Conservation (phyloP, 169 alveolate genomes). For the Eimeria zaria region DNA sequence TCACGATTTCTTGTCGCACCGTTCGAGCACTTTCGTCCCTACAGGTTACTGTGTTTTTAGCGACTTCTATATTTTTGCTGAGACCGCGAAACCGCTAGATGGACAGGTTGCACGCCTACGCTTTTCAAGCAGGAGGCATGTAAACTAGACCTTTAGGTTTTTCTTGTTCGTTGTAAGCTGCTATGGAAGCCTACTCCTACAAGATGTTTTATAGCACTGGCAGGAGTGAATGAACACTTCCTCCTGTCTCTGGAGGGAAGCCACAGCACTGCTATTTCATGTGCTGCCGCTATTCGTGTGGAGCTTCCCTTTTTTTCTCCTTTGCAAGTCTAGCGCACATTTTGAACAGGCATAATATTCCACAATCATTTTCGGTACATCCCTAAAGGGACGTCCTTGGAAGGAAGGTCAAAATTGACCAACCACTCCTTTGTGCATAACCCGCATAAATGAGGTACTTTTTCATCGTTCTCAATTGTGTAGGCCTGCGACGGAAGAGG, state of each 20-base stretch:
- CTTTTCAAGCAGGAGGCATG: not conserved
- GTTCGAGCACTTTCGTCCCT: not conserved
- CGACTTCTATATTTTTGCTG: not conserved
- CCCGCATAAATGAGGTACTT: not conserved
- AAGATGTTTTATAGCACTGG: not conserved
- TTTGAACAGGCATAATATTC: not conserved
- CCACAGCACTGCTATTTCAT: not conserved
- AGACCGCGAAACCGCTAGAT: not conserved
- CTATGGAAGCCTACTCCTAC: not conserved
- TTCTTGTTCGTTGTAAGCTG: not conserved
- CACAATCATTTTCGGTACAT: not conserved
- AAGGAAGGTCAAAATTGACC: not conserved
- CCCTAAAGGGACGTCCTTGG: not conserved
- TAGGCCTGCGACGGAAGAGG: not conserved
- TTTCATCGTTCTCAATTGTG: not conserved
- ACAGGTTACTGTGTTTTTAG: conserved; percentile 6
- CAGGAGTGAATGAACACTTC: not conserved
- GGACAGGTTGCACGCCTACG: not conserved
- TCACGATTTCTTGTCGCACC: conserved; percentile 6
- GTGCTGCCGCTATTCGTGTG: not conserved
- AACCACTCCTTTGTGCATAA: not conserved
- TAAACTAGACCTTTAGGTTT: not conserved
- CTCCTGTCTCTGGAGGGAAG: not conserved
- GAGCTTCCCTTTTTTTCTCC: not conserved
- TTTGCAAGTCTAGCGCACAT: not conserved